Evolutionary conservation across 2,329 filamentous ascomycete species (phyloP).

Genomic region (Talaromyces amestolkiae): DNA sequence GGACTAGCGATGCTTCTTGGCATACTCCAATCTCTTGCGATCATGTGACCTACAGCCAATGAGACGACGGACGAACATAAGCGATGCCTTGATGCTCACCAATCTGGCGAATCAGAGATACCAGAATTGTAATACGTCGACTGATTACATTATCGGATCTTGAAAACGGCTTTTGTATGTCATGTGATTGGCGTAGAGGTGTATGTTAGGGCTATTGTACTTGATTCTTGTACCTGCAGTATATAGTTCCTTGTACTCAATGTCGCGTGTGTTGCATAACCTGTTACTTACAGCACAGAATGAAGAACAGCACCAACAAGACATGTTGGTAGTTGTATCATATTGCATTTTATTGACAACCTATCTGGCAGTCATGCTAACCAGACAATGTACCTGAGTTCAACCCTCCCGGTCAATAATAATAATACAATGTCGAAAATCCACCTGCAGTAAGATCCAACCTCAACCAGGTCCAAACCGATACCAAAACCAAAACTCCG

Average conservation of each 20-base stretch:
- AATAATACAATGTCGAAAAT: background rate
- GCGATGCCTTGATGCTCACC: background rate
- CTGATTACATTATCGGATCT: background rate
- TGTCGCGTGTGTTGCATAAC: background rate
- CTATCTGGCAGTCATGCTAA: background rate
- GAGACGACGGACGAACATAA: background rate
- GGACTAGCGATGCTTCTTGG: background rate
- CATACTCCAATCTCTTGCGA: background rate
- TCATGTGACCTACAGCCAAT: conserved; percentile 6
- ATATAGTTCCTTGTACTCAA: background rate
- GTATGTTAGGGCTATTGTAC: background rate
- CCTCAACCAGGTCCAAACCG: background rate
- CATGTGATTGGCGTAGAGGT: background rate
- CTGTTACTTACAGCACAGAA: background rate
- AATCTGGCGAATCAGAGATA: background rate
- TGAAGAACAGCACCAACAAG: background rate
- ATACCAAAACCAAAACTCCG: background rate
- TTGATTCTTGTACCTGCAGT: too few species aligned
- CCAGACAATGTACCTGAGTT: background rate
- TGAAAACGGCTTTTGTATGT: background rate
- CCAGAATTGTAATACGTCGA: background rate
- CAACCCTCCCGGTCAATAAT: background rate
- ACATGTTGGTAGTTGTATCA: background rate
- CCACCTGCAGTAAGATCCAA: background rate
- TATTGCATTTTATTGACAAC: background rate